Conservation (phyloP, 768 basidiomycete species). For the Boletus rufocinnamomeus region DNA sequence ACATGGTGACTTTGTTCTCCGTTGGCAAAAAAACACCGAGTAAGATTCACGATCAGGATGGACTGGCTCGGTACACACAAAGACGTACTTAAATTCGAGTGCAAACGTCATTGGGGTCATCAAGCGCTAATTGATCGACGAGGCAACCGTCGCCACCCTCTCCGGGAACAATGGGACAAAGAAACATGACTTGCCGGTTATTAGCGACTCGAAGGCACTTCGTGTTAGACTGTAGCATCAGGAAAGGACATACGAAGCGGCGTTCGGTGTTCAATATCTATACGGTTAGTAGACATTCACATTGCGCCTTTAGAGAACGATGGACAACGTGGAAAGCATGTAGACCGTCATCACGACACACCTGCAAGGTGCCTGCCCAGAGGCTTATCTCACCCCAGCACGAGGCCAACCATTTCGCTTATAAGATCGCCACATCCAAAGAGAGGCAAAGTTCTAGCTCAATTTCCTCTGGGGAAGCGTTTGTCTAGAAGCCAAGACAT, state of each 20-base stretch:
- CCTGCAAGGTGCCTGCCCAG: neutral
- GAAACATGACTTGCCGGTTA: neutral
- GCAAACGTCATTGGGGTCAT: neutral
- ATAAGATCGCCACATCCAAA: neutral
- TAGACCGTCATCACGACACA: neutral
- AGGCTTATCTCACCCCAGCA: neutral
- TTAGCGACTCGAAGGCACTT: neutral
- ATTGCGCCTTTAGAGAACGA: neutral
- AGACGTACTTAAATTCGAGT: neutral
- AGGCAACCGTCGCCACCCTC: neutral
- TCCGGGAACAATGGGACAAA: neutral
- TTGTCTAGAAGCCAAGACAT: neutral
- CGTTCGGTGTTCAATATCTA: too few relatives aligned
- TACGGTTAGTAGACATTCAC: neutral
- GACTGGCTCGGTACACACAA: neutral
- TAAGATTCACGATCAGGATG: neutral
- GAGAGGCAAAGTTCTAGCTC: neutral
- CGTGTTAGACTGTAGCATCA: too few relatives aligned
- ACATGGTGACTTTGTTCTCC: neutral
- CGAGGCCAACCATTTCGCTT: neutral
- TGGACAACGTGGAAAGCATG: neutral
- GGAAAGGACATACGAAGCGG: neutral
- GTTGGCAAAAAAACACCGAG: slow-evolving; percentile 1
- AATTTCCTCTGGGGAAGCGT: neutral
- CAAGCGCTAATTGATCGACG: neutral